phyloP scores from a whole-genome alignment of 352 stramenopile genomes.

The Globisporangium perplexum region DNA sequence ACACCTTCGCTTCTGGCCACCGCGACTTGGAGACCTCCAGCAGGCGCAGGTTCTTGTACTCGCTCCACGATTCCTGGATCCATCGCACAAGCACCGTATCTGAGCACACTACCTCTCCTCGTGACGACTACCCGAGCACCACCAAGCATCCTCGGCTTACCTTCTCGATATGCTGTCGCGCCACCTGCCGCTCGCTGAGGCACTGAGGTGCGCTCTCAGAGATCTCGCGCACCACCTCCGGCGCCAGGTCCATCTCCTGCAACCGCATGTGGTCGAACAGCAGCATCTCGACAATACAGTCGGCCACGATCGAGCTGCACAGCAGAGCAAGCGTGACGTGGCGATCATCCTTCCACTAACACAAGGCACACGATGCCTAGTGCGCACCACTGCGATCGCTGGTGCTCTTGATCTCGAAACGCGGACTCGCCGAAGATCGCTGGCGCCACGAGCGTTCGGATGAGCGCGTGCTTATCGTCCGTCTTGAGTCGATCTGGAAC shows the following conservation, averaged over 20 bases:
- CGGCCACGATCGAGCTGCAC: conserved; percentile 41
- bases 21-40: conserved; percentile 65
- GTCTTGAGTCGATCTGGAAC: conserved; percentile 21
- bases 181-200: conserved; percentile 45
- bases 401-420: conserved; percentile 43
- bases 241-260: conserved; percentile 67
- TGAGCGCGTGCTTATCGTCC: conserved; percentile 35
- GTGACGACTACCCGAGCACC: background rate
- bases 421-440: conserved; percentile 59
- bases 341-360: background rate
- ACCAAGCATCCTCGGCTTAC: conserved; percentile 6
- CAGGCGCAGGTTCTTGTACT: conserved; percentile 60
- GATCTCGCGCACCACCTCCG: conserved; percentile 54
- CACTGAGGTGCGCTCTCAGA: conserved; percentile 48
- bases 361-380: background rate
- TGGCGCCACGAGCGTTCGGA: conserved; percentile 38
- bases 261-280: conserved; percentile 64
- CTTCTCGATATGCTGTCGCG: conserved; percentile 34
- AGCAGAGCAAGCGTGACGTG: background rate
- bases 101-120: background rate
- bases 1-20: conserved; percentile 59
- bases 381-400: conserved; percentile 45
- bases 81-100: background rate
- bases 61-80: conserved; percentile 48
- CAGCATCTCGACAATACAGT: conserved; percentile 68